A percentile compares a stretch with the other conserved stretches of the same genome.
Evolutionary conservation across 2,329 filamentous ascomycete genomes (phyloP).

Genomic region (Cytospora piceicola): DNA sequence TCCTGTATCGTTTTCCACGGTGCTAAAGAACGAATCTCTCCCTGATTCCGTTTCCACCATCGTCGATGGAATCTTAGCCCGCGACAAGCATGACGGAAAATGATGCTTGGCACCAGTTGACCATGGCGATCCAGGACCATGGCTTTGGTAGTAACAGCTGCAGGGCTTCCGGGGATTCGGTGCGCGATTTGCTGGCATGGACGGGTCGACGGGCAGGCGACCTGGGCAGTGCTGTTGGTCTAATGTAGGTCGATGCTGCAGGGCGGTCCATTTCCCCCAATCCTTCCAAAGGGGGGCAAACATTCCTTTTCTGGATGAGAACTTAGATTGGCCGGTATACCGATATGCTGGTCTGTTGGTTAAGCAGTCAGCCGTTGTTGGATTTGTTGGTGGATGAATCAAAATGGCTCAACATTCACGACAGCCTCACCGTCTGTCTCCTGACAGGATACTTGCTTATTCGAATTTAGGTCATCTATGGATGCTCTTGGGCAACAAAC

Average conservation of each 20-base stretch:
- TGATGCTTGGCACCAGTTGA: background rate
- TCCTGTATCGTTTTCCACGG: background rate
- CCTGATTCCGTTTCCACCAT: background rate
- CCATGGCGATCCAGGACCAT: background rate
- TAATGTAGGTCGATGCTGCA: slow-evolving; percentile 19
- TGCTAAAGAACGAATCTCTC: background rate
- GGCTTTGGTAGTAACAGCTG: background rate
- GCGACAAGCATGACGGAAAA: slow-evolving; percentile 7
- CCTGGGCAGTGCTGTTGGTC: slow-evolving; percentile 22
- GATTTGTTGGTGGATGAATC: slow-evolving; percentile 3
- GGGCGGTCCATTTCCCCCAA: slow-evolving; percentile 12
- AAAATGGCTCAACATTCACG: slow-evolving; percentile 11
- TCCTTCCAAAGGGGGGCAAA: slow-evolving; percentile 12
- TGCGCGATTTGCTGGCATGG: slow-evolving; percentile 13
- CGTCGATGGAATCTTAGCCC: background rate
- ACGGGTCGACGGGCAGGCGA: slow-evolving; percentile 7
- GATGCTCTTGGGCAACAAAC: background rate
- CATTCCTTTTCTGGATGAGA: background rate
- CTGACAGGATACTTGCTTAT: background rate
- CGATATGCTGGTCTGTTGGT: background rate
- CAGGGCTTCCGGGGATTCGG: background rate
- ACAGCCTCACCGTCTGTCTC: slow-evolving; percentile 13
- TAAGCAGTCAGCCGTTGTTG: background rate
- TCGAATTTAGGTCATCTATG: background rate
- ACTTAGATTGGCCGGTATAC: background rate